Base-by-base conservation (phyloP, 106 monocot species). In the Dendrobium chrysotoxum region DNA sequence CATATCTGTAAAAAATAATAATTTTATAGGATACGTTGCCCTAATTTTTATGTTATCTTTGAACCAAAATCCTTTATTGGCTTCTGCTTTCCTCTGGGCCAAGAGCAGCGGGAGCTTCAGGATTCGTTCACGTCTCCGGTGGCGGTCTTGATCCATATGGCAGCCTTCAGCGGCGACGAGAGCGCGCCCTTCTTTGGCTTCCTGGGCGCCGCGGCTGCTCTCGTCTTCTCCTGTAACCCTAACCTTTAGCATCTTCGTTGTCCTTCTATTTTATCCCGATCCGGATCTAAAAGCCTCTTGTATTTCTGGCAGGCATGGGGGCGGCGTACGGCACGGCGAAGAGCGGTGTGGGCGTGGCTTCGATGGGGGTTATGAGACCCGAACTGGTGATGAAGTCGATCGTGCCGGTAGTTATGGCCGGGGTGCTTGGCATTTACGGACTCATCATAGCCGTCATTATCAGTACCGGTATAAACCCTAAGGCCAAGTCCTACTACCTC, bases 141-240 rank as follows among this genome's bases (percentile, higher is more conserved):
- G 35, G 5, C 64, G 64, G 13, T 50, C 50, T 3, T 15, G 11
- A 16, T 50, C 50, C 20, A 30, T 17, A 78, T 78, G 78, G 28
- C n/a, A 7, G 28, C 39, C 77, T 89, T 89, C 89, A 86, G 84
- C 84, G 89, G 89, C 55, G 89, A 89, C 65, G 89, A 89, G 77
- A 86, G 86, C 9, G 86, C 89, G 68, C 89, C 89, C 28, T 89
- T 89, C 84, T 89, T 89, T 77, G 86, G 89, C 45, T 89, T 89
- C 82, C 84, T 84, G 16, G 86, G 89, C 50, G 89, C 89, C 77
- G 89, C 89, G 17, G 79, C 86, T 23, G 89, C 89, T 40, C 89
- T 89, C 77, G 89, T 89, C 58, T 89, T 89, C 86, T 89, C 89
- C 39, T 89, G 89, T 89, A 82, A 79, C 15, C 17, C 11, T 7